Base-by-base conservation (phyloP, 495 filamentous ascomycete genomes). In the Lineolata rhizophorae region DNA sequence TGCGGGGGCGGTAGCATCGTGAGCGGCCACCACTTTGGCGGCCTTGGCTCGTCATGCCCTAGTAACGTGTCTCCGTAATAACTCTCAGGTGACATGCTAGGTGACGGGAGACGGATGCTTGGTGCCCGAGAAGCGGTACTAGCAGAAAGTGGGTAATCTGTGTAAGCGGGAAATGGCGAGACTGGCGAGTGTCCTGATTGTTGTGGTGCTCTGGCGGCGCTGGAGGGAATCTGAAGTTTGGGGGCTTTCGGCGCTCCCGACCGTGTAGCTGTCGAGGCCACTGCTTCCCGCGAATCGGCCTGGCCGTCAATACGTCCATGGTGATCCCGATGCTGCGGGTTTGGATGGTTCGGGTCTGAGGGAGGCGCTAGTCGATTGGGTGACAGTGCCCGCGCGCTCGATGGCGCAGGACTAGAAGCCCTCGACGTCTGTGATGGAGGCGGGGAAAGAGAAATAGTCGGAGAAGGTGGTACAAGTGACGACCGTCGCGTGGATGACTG, bases 11-110 rank as follows among this genome's bases (percentile, higher is more conserved):
- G 72, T 1, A 85, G 52, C n/a, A 74, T 19, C 14, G 49, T 56
- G 46, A 77, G 75, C 6, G 76, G 77, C 80, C 80, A 91, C 71
- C 75, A 57, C 20, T 35, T 30, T 20, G 42, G 35, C 4, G 45
- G 45, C 18, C 35, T 52, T 2, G 15, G 27, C 11, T 40, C 37
- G 2, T 26, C 27, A 19, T 22, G 41, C 3, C 44, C 32, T n/a
- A 52, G 31, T 29, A 22, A 24, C 20, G 29, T 40, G 35, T 48
- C 43, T 18, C 52, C 49, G 19, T 28, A 53, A 46, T 40, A 27
- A 27, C 53, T 56, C 31, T 65, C 57, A n/a, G 60, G 57, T 12
- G 64, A 70, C 13, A 62, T 55, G 18, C 57, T 56, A 12, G 60
- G 49, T 16, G 62, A 53, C 4, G 62, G 55, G 18, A 65, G 53